Percentiles rank a stretch among this genome's conserved stretches.
Conservation (phyloP, 345 rosid genomes). For the Populus nigra region DNA sequence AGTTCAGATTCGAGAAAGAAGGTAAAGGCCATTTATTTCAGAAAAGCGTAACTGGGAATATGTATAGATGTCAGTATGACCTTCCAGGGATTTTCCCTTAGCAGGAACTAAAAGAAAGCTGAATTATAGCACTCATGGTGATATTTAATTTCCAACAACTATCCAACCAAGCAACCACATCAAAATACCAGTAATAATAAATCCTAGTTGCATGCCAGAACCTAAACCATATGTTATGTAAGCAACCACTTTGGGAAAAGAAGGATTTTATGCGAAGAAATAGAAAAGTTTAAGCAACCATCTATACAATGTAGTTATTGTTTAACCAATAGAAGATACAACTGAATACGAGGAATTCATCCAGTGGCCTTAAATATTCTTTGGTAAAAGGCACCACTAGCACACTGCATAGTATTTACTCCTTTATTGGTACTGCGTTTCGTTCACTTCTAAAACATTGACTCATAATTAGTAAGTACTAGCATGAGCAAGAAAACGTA, state of each 20-base stretch:
- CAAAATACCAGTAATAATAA: neutral
- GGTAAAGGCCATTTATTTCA: neutral
- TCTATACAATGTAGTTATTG: neutral
- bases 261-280: neutral
- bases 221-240: neutral
- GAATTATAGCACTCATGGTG: neutral
- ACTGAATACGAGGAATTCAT: neutral
- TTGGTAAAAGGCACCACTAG: neutral
- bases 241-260: neutral
- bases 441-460: neutral
- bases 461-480: neutral
- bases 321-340: neutral
- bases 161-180: neutral
- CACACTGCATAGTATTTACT: neutral
- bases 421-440: neutral
- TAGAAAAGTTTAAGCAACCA: neutral
- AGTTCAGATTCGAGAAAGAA: neutral
- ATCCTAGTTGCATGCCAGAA: neutral
- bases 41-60: neutral
- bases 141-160: neutral
- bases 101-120: neutral
- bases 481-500: neutral
- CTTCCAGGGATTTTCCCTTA: neutral
- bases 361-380: neutral
- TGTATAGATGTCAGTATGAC: neutral